A percentile compares a stretch with the other conserved stretches of the same genome.
phyloP scores from a whole-genome alignment of 208 protist species.

The Trypanosoma vivax region DNA sequence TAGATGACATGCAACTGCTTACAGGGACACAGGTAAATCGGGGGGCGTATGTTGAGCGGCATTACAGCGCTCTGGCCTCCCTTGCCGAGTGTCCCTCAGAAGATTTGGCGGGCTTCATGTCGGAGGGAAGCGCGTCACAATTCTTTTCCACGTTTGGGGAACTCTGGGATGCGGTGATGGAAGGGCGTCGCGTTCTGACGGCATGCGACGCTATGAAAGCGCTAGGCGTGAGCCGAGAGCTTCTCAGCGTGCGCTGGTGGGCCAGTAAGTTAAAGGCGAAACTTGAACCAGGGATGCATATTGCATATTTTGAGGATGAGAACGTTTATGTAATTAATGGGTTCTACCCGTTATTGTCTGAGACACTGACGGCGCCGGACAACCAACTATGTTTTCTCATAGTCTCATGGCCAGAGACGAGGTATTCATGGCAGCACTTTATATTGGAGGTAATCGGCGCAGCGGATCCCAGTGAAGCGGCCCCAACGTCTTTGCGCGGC shows the following conservation, averaged over 20 bases:
- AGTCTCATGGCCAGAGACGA: constrained; percentile 38
- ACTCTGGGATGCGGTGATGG: constrained; percentile 57
- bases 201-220: constrained; percentile 42
- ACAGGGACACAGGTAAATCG: constrained; percentile 26
- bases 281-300: constrained; percentile 40
- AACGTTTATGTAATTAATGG: constrained; percentile 74
- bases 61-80: constrained; percentile 45
- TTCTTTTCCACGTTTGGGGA: constrained; percentile 55
- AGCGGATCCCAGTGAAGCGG: constrained; percentile 37
- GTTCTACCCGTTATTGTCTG: constrained; percentile 48
- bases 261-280: constrained; percentile 10
- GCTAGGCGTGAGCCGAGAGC: constrained; percentile 21
- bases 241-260: constrained; percentile 40
- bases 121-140: constrained; percentile 30
- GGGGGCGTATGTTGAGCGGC: constrained; percentile 43
- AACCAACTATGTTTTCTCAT: constrained; percentile 25
- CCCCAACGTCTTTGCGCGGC: constrained; percentile 30
- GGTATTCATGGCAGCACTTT: constrained; percentile 43
- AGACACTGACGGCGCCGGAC: constrained; percentile 25
- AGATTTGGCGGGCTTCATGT: constrained; percentile 25
- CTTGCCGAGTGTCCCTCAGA: constrained; percentile 32
- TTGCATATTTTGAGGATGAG: constrained; percentile 26
- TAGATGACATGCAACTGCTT: constrained; percentile 44
- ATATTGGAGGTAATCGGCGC: constrained; percentile 39
- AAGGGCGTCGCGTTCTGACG: constrained; percentile 47